These are phyloP conservation scores for Oryza glaberrima DNA, from an alignment of 176 grass and related monocot species.

Conservation along the genomic window DNA sequence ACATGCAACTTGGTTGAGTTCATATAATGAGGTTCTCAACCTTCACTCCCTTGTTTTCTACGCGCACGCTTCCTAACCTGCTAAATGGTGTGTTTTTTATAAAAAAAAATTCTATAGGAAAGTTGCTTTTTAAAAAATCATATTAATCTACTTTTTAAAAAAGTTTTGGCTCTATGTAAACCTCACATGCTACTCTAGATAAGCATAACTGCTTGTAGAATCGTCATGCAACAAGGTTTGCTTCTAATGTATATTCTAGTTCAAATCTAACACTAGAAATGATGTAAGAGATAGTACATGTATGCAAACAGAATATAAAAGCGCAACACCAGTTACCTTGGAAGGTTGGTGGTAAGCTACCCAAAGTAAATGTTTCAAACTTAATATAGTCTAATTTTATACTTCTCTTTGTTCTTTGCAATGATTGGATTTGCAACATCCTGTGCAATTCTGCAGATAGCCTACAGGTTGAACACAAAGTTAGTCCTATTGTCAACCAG, in stretches of 20 bases:
- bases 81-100: too few species aligned
- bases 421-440: conserved; percentile 85
- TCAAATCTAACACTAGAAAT: background rate
- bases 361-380: conserved; percentile 86
- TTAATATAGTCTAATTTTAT: conserved; percentile 90
- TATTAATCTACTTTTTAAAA: too few species aligned
- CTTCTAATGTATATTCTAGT: conserved; percentile 19
- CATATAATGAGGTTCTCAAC: too few species aligned
- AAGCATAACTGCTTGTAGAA: background rate
- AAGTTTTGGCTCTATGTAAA: background rate
- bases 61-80: too few species aligned
- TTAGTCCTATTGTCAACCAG: conserved; percentile 4
- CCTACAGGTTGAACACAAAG: conserved; percentile 45
- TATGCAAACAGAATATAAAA: background rate
- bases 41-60: too few species aligned
- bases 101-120: too few species aligned
- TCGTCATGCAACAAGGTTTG: background rate
- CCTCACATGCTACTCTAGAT: background rate
- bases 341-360: conserved; percentile 87
- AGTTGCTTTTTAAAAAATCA: too few species aligned
- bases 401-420: conserved; percentile 75
- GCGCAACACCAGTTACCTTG: conserved; percentile 52
- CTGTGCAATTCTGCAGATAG: conserved; percentile 79
- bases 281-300: conserved; percentile 26
- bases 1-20: too few species aligned